Conservation (phyloP, 352 stramenopile genomes). For the Phytopythium vexans region DNA sequence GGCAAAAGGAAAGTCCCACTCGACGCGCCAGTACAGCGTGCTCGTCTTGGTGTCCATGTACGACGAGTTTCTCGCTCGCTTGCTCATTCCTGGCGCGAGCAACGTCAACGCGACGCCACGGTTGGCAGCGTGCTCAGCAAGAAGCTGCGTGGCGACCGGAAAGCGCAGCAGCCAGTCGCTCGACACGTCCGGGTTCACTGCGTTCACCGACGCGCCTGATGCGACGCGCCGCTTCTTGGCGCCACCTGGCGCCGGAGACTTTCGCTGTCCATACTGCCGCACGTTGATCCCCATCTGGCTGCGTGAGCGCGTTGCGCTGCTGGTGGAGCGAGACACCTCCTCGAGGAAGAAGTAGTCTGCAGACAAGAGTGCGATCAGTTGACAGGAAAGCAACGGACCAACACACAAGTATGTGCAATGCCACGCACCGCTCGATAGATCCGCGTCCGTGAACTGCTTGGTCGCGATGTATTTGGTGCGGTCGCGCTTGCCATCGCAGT, state of each 20-base stretch:
- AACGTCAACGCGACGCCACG: slow-evolving; percentile 66
- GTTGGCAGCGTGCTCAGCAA: slow-evolving; percentile 68
- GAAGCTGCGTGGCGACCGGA: slow-evolving; percentile 57
- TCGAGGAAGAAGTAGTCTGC: slow-evolving; percentile 79
- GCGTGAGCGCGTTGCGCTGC: slow-evolving; percentile 37
- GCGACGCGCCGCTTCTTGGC: slow-evolving; percentile 25
- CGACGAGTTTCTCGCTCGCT: slow-evolving; percentile 69
- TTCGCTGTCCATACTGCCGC: slow-evolving; percentile 26
- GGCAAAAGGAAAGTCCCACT: slow-evolving; percentile 65
- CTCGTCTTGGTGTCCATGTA: slow-evolving; percentile 67
- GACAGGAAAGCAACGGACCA: neutral
- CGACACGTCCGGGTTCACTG: slow-evolving; percentile 59
- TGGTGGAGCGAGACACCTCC: slow-evolving; percentile 59
- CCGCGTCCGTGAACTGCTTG: slow-evolving; percentile 72
- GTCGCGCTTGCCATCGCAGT: slow-evolving; percentile 80
- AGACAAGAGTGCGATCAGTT: neutral
- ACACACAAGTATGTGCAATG: neutral
- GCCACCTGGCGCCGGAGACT: slow-evolving; percentile 8
- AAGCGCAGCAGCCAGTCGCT: slow-evolving; percentile 75
- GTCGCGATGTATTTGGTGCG: slow-evolving; percentile 75
- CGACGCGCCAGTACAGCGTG: slow-evolving; percentile 71
- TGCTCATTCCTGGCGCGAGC: slow-evolving; percentile 79
- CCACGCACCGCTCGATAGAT: slow-evolving; percentile 67
- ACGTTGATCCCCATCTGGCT: slow-evolving; percentile 36
- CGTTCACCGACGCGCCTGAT: neutral